These are phyloP conservation scores for Halenospora varia DNA, from an alignment of 495 filamentous ascomycete genomes.

Conservation along the genomic window DNA sequence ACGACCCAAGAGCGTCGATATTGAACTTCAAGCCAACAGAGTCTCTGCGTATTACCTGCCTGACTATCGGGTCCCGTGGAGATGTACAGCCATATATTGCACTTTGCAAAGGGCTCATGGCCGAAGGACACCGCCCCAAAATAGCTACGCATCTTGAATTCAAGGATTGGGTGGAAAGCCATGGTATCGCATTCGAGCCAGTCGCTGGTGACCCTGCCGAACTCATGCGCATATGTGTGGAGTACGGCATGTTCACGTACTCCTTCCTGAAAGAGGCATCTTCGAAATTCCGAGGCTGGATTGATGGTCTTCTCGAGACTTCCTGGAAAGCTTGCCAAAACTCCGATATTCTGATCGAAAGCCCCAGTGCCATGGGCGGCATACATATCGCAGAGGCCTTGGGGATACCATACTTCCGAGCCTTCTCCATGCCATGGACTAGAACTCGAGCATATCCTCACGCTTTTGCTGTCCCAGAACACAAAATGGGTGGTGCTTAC, in stretches of 20 bases:
- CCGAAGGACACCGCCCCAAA: slow-evolving; percentile 79
- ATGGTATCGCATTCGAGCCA: slow-evolving; percentile 87
- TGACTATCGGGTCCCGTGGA: slow-evolving; percentile 93
- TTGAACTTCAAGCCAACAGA: slow-evolving; percentile 90
- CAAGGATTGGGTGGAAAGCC: slow-evolving; percentile 76
- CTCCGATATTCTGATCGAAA: slow-evolving; percentile 89
- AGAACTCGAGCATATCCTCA: slow-evolving; percentile 94
- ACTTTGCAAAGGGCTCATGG: slow-evolving; percentile 83
- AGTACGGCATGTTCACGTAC: slow-evolving; percentile 96
- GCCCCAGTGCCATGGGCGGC: slow-evolving; percentile 94
- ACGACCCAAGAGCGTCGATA: slow-evolving; percentile 87
- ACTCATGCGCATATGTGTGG: slow-evolving; percentile 91
- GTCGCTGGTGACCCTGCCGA: slow-evolving; percentile 92
- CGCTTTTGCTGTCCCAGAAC: slow-evolving; percentile 91
- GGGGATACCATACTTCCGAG: slow-evolving; percentile 91
- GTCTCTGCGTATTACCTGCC: slow-evolving; percentile 80
- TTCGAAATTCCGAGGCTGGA: slow-evolving; percentile 86
- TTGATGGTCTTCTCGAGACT: slow-evolving; percentile 82
- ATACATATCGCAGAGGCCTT: slow-evolving; percentile 98
- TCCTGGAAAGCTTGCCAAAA: slow-evolving; percentile 83
- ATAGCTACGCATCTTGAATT: slow-evolving; percentile 95
- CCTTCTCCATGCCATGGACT: slow-evolving; percentile 99
- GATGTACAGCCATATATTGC: slow-evolving; percentile 98
- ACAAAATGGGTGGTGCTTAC: slow-evolving; percentile 91
- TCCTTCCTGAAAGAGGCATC: slow-evolving; percentile 86